A percentile compares a stretch with the other conserved stretches of the same genome.
Evolutionary conservation across 441 rosid species (phyloP).

Genomic region (Monsonia emarginata): DNA sequence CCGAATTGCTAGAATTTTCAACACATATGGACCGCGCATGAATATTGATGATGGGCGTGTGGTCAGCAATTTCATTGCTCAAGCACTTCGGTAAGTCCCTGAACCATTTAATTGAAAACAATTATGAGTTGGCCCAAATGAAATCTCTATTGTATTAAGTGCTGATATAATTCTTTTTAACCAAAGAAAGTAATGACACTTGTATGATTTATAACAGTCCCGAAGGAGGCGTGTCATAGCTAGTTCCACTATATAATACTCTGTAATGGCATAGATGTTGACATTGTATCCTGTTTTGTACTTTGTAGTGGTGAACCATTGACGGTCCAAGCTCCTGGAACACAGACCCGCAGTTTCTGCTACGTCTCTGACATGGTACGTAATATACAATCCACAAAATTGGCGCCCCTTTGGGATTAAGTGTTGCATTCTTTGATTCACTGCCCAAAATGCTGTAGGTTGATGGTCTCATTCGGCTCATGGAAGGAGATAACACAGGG

Average conservation of each 20-base stretch:
- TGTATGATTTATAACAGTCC: not conserved
- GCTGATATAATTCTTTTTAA: not conserved
- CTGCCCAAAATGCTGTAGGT: slow-evolving; percentile 34
- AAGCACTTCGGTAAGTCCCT: slow-evolving; percentile 57
- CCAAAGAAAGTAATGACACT: not conserved
- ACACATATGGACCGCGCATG: slow-evolving; percentile 98
- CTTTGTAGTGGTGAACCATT: slow-evolving; percentile 58
- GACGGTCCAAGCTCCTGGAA: slow-evolving; percentile 89
- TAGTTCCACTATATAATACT: too few relatives aligned
- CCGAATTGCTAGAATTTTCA: slow-evolving; percentile 88
- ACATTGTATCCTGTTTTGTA: not conserved
- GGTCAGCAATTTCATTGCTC: slow-evolving; percentile 95
- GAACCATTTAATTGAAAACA: not conserved
- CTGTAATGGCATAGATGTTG: not conserved
- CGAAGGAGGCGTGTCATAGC: not conserved
- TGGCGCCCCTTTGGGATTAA: not conserved
- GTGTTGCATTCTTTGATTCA: not conserved
- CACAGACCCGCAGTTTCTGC: slow-evolving; percentile 96
- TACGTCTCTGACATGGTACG: slow-evolving; percentile 93
- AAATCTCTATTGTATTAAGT: not conserved
- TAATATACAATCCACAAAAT: not conserved
- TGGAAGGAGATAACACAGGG: slow-evolving; percentile 92
- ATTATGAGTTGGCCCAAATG: not conserved
- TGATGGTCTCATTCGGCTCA: slow-evolving; percentile 80
- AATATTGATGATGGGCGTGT: slow-evolving; percentile 98